A percentile compares a stretch with the other conserved stretches of the same genome.
phyloP scores from a whole-genome alignment of 2,329 filamentous ascomycete genomes.

The Cladorrhinum sp. region DNA sequence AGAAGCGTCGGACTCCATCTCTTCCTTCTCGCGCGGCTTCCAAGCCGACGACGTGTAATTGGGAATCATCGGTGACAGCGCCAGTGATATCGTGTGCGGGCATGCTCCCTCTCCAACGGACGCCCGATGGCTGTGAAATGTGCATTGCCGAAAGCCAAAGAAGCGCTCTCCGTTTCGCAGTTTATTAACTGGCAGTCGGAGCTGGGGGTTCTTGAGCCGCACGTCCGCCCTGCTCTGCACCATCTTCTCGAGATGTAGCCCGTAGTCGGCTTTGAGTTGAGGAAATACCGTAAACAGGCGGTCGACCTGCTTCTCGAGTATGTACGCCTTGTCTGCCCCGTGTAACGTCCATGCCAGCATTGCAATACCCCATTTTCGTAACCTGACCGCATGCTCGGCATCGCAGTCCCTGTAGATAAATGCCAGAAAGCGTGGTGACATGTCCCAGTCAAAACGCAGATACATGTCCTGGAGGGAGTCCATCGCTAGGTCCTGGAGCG shows the following conservation, averaged over 20 bases:
- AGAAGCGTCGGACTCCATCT: slow-evolving; percentile 19
- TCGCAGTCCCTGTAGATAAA: slow-evolving; percentile 56
- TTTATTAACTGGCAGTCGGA: slow-evolving; percentile 54
- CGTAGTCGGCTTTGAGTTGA: slow-evolving; percentile 50
- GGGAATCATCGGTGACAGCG: not conserved
- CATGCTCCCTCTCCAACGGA: slow-evolving; percentile 53
- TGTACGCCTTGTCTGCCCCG: slow-evolving; percentile 25
- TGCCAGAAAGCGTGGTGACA: slow-evolving; percentile 48
- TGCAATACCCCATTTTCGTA: slow-evolving; percentile 58
- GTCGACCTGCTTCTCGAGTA: slow-evolving; percentile 37
- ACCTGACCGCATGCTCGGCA: slow-evolving; percentile 45
- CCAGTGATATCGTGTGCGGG: slow-evolving; percentile 37
- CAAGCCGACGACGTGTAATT: not conserved
- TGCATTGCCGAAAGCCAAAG: slow-evolving; percentile 60
- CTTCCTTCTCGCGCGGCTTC: slow-evolving; percentile 13
- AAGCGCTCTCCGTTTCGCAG: slow-evolving; percentile 55
- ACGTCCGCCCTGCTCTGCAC: slow-evolving; percentile 47
- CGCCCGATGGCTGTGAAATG: slow-evolving; percentile 57
- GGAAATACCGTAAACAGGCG: slow-evolving; percentile 43
- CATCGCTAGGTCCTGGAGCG: slow-evolving; percentile 55
- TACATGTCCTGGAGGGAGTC: slow-evolving; percentile 59
- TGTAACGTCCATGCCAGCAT: slow-evolving; percentile 58
- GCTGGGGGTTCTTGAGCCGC: slow-evolving; percentile 58
- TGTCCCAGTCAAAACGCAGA: slow-evolving; percentile 57
- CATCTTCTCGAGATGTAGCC: slow-evolving; percentile 52